phyloP scores from a whole-genome alignment of 148 eudicot genomes.

The Hydrangea macrophylla region DNA sequence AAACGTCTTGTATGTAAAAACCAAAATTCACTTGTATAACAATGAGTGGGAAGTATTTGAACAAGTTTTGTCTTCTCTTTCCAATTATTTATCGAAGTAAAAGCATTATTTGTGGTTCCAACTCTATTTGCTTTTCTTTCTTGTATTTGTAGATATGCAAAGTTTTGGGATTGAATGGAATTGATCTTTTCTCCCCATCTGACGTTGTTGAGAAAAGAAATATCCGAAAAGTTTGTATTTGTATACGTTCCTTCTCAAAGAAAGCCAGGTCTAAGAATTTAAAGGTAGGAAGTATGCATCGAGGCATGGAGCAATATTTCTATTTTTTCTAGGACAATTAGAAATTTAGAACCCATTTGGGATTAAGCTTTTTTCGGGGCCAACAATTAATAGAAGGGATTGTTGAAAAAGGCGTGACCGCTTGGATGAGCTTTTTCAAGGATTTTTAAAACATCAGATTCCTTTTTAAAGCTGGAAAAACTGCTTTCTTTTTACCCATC shows the following conservation, averaged over 20 bases:
- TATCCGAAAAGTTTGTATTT: constrained; percentile 78
- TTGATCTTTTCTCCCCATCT: constrained; percentile 81
- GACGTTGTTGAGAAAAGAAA: constrained; percentile 82
- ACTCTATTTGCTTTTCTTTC: neutral
- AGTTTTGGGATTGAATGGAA: constrained; percentile 61
- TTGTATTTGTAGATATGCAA: constrained; percentile 56
- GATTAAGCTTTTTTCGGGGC: too few relatives aligned
- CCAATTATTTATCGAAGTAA: neutral
- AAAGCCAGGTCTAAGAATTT: constrained; percentile 57
- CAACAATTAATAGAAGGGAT: too few relatives aligned
- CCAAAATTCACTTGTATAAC: neutral
- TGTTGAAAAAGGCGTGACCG: too few relatives aligned
- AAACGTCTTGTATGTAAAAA: neutral
- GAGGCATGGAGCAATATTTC: neutral
- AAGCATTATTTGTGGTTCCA: neutral
- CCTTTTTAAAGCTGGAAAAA: too few relatives aligned
- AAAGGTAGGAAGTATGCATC: constrained; percentile 28
- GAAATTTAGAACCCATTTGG: too few relatives aligned
- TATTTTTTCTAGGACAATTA: neutral
- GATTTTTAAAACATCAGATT: too few relatives aligned
- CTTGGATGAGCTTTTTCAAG: too few relatives aligned
- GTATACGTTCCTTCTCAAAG: constrained; percentile 70
- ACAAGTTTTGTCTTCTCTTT: neutral
- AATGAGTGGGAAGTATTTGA: neutral
- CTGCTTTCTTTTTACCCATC: too few relatives aligned